Conservation (phyloP, 768 basidiomycete species). For the Panaeolus papilionaceus region DNA sequence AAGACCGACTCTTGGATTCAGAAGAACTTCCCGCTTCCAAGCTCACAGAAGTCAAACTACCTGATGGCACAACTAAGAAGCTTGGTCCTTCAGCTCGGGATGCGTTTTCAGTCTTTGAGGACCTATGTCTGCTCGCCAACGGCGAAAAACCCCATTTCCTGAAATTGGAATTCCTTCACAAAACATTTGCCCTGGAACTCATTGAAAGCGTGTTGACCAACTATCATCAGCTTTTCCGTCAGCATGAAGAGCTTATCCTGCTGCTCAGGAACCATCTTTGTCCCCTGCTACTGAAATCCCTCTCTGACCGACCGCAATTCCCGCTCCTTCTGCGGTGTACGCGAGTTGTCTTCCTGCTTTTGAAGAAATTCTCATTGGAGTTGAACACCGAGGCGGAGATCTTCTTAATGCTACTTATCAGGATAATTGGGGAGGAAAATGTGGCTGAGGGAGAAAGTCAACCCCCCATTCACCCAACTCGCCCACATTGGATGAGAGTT, state of each 20-base stretch:
- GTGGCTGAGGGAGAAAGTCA: slow-evolving; percentile 33
- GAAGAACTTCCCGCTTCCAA: slow-evolving; percentile 41
- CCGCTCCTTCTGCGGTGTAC: slow-evolving; percentile 90
- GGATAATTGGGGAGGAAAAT: slow-evolving; percentile 62
- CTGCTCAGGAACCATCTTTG: slow-evolving; percentile 92
- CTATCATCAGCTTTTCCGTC: slow-evolving; percentile 82
- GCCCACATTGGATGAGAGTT: slow-evolving; percentile 88
- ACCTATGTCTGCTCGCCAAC: slow-evolving; percentile 88
- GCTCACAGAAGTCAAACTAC: slow-evolving; percentile 57
- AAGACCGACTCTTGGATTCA: slow-evolving; percentile 56
- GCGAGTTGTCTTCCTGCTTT: slow-evolving; percentile 90
- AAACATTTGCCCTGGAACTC: slow-evolving; percentile 96
- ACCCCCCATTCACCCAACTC: slow-evolving; percentile 40
- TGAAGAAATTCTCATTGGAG: slow-evolving; percentile 89
- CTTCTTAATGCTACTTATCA: slow-evolving; percentile 78
- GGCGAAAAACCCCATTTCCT: slow-evolving; percentile 83
- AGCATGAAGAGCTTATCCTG: slow-evolving; percentile 85
- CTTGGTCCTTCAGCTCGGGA: slow-evolving; percentile 84
- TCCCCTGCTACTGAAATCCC: slow-evolving; percentile 84
- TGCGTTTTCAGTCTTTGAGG: slow-evolving; percentile 89
- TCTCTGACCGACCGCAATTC: slow-evolving; percentile 85
- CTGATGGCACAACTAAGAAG: slow-evolving; percentile 67
- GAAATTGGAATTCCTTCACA: slow-evolving; percentile 80
- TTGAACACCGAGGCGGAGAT: slow-evolving; percentile 86
- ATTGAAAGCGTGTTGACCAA: slow-evolving; percentile 97